phyloP scores from a whole-genome alignment of 2,329 filamentous ascomycete genomes.

The Zopfia rhizophila region DNA sequence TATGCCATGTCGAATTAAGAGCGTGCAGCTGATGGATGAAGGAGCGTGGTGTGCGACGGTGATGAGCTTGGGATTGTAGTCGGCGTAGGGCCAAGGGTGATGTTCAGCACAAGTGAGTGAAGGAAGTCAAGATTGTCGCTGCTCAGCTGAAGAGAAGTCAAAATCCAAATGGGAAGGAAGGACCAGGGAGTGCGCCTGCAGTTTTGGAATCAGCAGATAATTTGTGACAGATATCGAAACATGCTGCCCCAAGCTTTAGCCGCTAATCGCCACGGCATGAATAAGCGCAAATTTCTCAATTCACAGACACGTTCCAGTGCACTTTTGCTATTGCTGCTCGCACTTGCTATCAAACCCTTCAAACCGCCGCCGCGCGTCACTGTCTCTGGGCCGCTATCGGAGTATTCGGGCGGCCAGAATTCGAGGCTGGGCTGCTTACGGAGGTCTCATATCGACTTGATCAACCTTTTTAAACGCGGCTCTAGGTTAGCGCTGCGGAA shows the following conservation, averaged over 20 bases:
- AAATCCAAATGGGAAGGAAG: constrained; percentile 2
- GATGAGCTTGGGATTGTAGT: constrained; percentile 17
- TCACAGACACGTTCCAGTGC: constrained; percentile 15
- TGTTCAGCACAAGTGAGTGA: no score
- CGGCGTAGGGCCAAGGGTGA: not conserved
- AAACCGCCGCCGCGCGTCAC: no score
- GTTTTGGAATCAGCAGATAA: constrained; percentile 39
- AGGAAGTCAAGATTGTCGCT: no score
- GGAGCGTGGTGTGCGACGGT: constrained; percentile 4
- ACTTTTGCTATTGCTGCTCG: not conserved
- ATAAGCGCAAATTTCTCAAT: constrained; percentile 7
- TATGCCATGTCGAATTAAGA: constrained; percentile 41
- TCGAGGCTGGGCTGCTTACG: no score
- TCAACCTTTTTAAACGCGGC: no score
- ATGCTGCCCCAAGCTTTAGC: constrained; percentile 34
- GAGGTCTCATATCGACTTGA: no score
- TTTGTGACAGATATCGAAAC: constrained; percentile 41
- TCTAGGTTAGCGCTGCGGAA: no score
- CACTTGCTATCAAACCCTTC: no score
- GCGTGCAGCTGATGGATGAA: not conserved
- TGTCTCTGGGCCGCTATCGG: constrained; percentile 22
- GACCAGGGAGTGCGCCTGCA: constrained; percentile 8
- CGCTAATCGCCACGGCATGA: constrained; percentile 15
- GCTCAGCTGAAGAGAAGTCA: no score
- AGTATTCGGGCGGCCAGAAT: constrained; percentile 8